phyloP scores from a whole-genome alignment of 495 filamentous ascomycete species.

The Neurospora sp. region DNA sequence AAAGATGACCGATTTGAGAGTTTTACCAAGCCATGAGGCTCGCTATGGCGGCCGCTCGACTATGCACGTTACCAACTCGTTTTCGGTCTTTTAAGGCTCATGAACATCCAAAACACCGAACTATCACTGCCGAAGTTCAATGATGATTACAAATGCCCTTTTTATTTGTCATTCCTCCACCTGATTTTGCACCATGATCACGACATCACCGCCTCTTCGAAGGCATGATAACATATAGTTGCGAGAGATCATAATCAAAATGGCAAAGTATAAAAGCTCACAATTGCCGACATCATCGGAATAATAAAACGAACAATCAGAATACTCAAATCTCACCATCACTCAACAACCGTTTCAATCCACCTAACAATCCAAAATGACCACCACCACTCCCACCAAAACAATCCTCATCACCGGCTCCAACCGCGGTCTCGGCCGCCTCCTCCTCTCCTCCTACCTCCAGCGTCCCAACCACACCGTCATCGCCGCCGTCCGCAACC shows the following conservation, averaged over 20 bases:
- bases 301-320: neutral
- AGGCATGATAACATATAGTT: neutral
- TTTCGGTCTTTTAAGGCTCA: neutral
- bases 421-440: conserved; percentile 22
- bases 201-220: neutral
- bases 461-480: conserved; percentile 20
- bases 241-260: neutral
- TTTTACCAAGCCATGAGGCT: neutral
- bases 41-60: neutral
- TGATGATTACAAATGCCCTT: neutral
- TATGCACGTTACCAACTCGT: neutral
- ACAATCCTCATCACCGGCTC: conserved; percentile 24
- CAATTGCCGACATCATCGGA: neutral
- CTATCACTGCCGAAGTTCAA: neutral
- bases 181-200: neutral
- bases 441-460: conserved; percentile 18
- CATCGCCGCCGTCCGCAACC: conserved; percentile 26
- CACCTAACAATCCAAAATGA: neutral
- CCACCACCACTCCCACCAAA: neutral
- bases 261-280: neutral
- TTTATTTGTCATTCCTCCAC: neutral
- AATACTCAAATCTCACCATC: neutral
- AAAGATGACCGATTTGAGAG: neutral
- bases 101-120: neutral
- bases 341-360: neutral